Evolutionary conservation across 768 basidiomycete species (phyloP), one percentile per base, ranked within the genome.

Genomic region (Boletus sensibilis): DNA sequence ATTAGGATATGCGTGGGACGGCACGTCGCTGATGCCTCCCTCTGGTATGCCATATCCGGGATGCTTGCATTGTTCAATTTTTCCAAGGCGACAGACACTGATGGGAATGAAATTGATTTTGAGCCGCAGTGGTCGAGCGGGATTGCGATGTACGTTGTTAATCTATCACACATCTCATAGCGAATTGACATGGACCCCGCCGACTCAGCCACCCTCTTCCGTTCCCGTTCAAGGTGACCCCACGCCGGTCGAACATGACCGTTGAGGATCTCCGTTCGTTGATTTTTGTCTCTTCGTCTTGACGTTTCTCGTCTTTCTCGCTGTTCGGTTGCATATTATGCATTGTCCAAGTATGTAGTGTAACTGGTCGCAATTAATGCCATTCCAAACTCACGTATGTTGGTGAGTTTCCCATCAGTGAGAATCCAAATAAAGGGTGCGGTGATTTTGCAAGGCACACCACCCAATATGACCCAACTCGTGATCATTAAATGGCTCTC

Each of bases 51-150:
- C 12, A 59, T 73, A 10, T 57, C 66, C 5, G 64, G 56, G 37
- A 66, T 71, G 43, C 68, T 74, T 4, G 60, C 68, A 10, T 51
- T 58, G 16, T 72, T 76, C 46, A 56, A 52, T 13, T 66, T 75
- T 34, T 62, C 59, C 33, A 63, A 63, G 46, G 64, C 55, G 4
- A 60, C 37, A 37, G 71, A 68, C 35, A 39, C 39, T 0, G 55
- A 66, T 5, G 72, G 71, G 18, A 59, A 63, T 9, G 63, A 60
- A 21, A 51, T 71, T 12, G 57, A 65, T 38, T 56, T 68, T 23
- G 57, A 55, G 25, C 60, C 56, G 8, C 54, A 27, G 20, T 64
- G 56, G 55, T 60, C 64, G 2, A 60, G 51, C 29, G 59, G 64
- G 1, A 27, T 68, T 35, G 57, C 64, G 9, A 56, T 61, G 59